Conservation (phyloP, 495 filamentous ascomycete genomes). For the Ramalina intermedia region DNA sequence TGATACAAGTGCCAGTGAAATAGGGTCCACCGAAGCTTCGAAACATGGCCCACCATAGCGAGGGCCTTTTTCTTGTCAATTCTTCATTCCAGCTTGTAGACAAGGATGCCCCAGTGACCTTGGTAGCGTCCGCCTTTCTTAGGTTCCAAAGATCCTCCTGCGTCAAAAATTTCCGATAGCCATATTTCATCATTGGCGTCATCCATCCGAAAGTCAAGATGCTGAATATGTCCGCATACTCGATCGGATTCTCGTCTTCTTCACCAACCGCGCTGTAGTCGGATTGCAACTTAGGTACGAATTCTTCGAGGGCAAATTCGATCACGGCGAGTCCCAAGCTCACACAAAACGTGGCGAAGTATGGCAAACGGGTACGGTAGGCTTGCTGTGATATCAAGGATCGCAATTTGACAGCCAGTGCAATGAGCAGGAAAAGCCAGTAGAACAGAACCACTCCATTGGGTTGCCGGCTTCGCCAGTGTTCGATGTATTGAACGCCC, state of each 20-base stretch:
- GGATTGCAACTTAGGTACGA: constrained; percentile 76
- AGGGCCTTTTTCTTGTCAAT: constrained; percentile 59
- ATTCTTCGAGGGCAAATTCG: constrained; percentile 77
- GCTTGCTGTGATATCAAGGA: constrained; percentile 68
- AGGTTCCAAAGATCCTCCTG: constrained; percentile 97
- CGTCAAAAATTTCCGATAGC: constrained; percentile 81
- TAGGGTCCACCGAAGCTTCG: constrained; percentile 76
- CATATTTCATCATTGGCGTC: constrained; percentile 94
- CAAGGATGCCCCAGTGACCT: constrained; percentile 48
- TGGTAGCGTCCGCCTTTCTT: constrained; percentile 63
- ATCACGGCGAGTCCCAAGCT: constrained; percentile 54
- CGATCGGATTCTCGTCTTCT: constrained; percentile 81
- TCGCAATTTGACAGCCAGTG: constrained; percentile 70
- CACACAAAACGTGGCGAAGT: constrained; percentile 67
- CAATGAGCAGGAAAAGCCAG: constrained; percentile 82
- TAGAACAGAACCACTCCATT: constrained; percentile 92
- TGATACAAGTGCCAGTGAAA: constrained; percentile 64
- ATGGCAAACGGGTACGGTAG: constrained; percentile 48
- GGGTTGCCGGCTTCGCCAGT: constrained; percentile 72
- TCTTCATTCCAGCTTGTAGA: constrained; percentile 66
- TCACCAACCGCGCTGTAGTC: constrained; percentile 76
- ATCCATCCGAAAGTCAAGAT: constrained; percentile 95
- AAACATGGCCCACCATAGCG: constrained; percentile 86
- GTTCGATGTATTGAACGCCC: constrained; percentile 83
- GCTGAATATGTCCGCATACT: constrained; percentile 91